Evolutionary conservation across 257 asterid species (phyloP).

Genomic region (Euphrasia confusa): DNA sequence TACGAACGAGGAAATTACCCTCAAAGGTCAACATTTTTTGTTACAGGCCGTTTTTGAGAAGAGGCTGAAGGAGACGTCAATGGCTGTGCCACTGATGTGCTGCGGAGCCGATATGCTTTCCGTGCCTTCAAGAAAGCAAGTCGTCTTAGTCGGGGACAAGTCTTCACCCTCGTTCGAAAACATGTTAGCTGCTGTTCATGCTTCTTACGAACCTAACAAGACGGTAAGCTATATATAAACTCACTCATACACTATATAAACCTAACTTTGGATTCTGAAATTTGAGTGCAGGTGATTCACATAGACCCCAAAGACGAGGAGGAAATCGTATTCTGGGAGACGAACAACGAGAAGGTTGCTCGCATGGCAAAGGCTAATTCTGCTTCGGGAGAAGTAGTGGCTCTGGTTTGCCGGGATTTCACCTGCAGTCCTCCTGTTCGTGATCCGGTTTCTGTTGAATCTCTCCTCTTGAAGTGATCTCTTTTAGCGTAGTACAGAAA

Average conservation of each 20-base stretch:
- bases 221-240: constrained; percentile 37
- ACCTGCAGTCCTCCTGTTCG: constrained; percentile 67
- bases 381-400: constrained; percentile 42
- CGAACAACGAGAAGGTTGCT: constrained; percentile 51
- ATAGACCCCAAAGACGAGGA: constrained; percentile 56
- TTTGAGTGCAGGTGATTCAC: constrained; percentile 64
- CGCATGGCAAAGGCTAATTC: constrained; percentile 57
- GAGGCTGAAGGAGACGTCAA: constrained; percentile 60
- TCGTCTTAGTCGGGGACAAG: constrained; percentile 56
- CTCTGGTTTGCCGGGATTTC: constrained; percentile 80
- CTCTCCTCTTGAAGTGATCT: constrained; percentile 38
- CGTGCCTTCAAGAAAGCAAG: constrained; percentile 65
- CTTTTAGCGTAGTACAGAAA: background rate
- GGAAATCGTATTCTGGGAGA: constrained; percentile 75
- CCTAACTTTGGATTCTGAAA: background rate
- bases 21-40: background rate
- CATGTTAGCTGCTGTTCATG: constrained; percentile 82
- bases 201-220: constrained; percentile 59
- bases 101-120: constrained; percentile 81
- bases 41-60: constrained; percentile 91
- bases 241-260: background rate
- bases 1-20: background rate
- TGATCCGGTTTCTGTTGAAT: constrained; percentile 43
- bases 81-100: constrained; percentile 88
- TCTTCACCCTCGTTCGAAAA: constrained; percentile 34